phyloP scores from a whole-genome alignment of 352 stramenopile species.

The Phytophthora pini region DNA sequence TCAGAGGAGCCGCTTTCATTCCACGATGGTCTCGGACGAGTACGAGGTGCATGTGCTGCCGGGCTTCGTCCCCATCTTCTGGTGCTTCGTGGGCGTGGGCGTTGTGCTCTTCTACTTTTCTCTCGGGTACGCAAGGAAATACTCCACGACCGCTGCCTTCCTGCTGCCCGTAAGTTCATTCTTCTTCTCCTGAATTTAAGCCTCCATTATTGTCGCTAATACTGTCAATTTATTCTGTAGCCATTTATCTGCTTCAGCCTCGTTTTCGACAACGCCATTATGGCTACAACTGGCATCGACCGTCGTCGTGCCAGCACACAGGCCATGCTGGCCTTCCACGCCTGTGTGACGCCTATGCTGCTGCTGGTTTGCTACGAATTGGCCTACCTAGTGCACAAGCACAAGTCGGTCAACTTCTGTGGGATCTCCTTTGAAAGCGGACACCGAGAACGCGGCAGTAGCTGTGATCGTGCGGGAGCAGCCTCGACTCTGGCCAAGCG shows the following conservation, averaged over 20 bases:
- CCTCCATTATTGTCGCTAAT: conserved; percentile 2
- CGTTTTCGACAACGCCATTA: conserved; percentile 82
- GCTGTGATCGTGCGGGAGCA: conserved; percentile 25
- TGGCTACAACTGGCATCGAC: conserved; percentile 80
- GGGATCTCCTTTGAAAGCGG: conserved; percentile 89
- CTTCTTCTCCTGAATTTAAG: conserved; percentile 1
- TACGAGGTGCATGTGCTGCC: conserved; percentile 55
- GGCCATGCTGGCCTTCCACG: conserved; percentile 83
- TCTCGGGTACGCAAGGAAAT: conserved; percentile 79
- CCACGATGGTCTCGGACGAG: conserved; percentile 10
- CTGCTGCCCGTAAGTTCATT: conserved; percentile 63
- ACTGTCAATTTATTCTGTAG: conserved; percentile 32
- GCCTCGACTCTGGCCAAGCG: conserved; percentile 31
- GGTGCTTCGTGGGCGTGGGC: conserved; percentile 63
- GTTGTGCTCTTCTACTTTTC: conserved; percentile 80
- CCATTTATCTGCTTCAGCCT: conserved; percentile 84
- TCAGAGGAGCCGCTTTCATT: too few relatives aligned
- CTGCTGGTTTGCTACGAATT: conserved; percentile 91
- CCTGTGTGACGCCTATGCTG: conserved; percentile 85
- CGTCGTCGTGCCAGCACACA: conserved; percentile 57
- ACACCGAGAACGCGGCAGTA: conserved; percentile 51
- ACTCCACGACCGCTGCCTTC: conserved; percentile 76
- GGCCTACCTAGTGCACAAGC: conserved; percentile 91
- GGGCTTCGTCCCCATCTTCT: conserved; percentile 70
- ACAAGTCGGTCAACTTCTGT: conserved; percentile 91